Base-by-base conservation (phyloP, 164 flowering plant genomes). In the Tetrastigma voinierianum region DNA sequence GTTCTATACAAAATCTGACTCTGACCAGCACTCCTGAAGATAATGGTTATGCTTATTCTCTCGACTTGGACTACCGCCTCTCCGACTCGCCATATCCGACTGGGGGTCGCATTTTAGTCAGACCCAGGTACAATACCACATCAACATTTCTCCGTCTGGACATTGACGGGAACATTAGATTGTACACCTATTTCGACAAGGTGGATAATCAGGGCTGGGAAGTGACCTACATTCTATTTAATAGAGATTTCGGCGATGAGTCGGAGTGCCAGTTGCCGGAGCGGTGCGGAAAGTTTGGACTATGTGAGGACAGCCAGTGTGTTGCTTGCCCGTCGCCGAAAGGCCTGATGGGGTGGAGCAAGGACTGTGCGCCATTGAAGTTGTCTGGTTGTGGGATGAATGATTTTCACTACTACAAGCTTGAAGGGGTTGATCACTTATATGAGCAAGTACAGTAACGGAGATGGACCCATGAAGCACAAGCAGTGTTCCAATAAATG, bases 161-260 rank as follows among this genome's bases (percentile, higher is more conserved):
- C 3, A 25, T 25, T 6, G 40, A 25, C 6, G 40, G 40, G 6
- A 25, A 25, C 40, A 25, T 25, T 6, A 25, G 40, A 6, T 25
- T 25, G 6, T 25, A 25, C 40, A 25, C 40, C 3, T 25, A 25
- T 6, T 25, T 3, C 3, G 40, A 25, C 40, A 25, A 25, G 40
- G 40, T 25, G 40, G 40, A n/a, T n/a, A n/a, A 25, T 25, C 6
- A 4, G 51, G 5, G 15, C 5, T 59, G 62, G 62, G 62, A 59
- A 40, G 56, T 17, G 43, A 57, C 61, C 0, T 72, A 61, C n/a
- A 14, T 57, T 2, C 51, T 62, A 18, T 77, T 71, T 44, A 49
- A 52, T 15, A 15, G 55, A 5, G n/a, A 20, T 23, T 44, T 46
- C n/a, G 57, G 67, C 67, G 59, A 11, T 10, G 66, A 53, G 21